phyloP scores from a whole-genome alignment of 495 filamentous ascomycete genomes.

The Neurospora cerealis region DNA sequence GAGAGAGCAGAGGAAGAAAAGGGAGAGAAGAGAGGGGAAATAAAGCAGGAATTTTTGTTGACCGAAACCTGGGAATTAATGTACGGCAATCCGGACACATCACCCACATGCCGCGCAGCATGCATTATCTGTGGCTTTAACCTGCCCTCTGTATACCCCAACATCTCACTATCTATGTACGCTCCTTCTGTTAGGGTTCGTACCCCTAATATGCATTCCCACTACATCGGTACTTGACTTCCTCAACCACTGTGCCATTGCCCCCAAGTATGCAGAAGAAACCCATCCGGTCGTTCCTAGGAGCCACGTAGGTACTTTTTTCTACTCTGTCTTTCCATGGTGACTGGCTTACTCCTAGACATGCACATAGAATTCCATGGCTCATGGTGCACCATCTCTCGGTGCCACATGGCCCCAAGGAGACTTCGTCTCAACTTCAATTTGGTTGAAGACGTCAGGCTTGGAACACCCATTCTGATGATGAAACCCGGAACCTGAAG shows the following conservation, averaged over 20 bases:
- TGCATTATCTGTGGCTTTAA: not conserved
- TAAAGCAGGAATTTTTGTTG: not conserved
- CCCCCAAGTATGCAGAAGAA: not conserved
- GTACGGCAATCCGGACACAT: not conserved
- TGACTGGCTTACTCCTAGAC: not conserved
- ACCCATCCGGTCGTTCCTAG: not conserved
- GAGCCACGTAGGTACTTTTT: not conserved
- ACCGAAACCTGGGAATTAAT: not conserved
- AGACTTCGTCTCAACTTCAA: not conserved
- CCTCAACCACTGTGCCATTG: not conserved
- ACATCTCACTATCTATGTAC: not conserved
- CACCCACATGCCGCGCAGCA: not conserved
- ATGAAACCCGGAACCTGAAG: too few relatives aligned
- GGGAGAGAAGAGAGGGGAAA: not conserved
- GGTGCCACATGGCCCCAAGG: not conserved
- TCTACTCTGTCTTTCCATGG: not conserved
- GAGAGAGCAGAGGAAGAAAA: not conserved
- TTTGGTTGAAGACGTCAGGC: not conserved
- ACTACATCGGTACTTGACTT: not conserved
- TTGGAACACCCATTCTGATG: too few relatives aligned
- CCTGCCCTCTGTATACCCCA: not conserved
- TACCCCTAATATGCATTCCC: not conserved
- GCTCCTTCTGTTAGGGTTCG: not conserved
- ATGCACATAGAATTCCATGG: not conserved
- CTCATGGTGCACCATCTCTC: not conserved